Conservation (phyloP, 2,329 filamentous ascomycete genomes). For the Emydomyces testavorans region DNA sequence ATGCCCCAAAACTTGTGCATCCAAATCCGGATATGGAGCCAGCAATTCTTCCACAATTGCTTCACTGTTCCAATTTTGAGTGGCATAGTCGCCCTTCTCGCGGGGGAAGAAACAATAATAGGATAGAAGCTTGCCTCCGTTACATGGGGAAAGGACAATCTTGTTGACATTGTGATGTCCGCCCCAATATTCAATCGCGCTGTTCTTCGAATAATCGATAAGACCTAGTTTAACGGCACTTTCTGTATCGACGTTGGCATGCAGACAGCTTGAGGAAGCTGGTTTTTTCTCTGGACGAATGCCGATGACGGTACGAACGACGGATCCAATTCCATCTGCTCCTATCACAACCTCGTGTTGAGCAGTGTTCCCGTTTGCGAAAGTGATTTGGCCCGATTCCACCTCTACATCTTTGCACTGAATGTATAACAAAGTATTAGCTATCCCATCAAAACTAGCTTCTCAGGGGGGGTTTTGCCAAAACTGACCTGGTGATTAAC, state of each 20-base stretch:
- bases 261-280: slow-evolving; percentile 50
- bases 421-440: neutral
- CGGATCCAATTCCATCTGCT: slow-evolving; percentile 57
- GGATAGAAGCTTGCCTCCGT: slow-evolving; percentile 51
- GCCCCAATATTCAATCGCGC: slow-evolving; percentile 59
- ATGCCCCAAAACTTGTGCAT: slow-evolving; percentile 46
- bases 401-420: slow-evolving; percentile 45
- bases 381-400: slow-evolving; percentile 40
- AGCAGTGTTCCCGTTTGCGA: slow-evolving; percentile 41
- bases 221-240: slow-evolving; percentile 50
- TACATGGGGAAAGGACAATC: slow-evolving; percentile 59
- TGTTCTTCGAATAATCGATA: slow-evolving; percentile 50
- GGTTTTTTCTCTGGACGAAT: slow-evolving; percentile 49
- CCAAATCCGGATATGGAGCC: slow-evolving; percentile 49
- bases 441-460: neutral
- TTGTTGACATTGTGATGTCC: slow-evolving; percentile 57
- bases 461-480: neutral
- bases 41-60: slow-evolving; percentile 49
- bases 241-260: slow-evolving; percentile 52
- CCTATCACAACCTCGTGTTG: slow-evolving; percentile 52
- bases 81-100: slow-evolving; percentile 48
- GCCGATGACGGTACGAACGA: slow-evolving; percentile 53
- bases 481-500: slow-evolving; percentile 45
- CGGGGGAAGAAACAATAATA: slow-evolving; percentile 62
- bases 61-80: slow-evolving; percentile 49